Conservation (phyloP, 2,329 filamentous ascomycete species). For the Aspergillus novofumigatus region DNA sequence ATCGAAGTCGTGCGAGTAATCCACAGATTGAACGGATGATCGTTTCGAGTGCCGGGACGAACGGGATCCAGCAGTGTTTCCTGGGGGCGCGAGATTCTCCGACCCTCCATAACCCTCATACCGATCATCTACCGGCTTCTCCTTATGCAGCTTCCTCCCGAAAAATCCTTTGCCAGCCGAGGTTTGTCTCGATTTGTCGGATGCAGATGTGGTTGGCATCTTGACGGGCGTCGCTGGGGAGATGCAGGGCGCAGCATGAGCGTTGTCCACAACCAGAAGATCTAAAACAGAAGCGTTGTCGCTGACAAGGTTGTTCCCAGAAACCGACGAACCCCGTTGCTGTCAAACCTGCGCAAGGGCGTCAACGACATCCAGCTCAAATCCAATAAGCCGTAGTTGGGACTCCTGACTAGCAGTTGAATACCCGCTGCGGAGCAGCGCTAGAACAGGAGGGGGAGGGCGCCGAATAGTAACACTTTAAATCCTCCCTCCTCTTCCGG, state of each 20-base stretch:
- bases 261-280: constrained; percentile 7
- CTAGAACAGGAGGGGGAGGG: constrained; percentile 12
- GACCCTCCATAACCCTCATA: constrained; percentile 57
- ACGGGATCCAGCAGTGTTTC: constrained; percentile 61
- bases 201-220: constrained; percentile 56
- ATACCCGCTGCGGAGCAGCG: constrained; percentile 21
- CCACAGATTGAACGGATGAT: constrained; percentile 68
- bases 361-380: constrained; percentile 16
- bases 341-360: constrained; percentile 12
- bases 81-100: constrained; percentile 58
- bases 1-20: constrained; percentile 61
- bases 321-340: constrained; percentile 10
- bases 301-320: constrained; percentile 1
- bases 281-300: not conserved
- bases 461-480: constrained; percentile 7
- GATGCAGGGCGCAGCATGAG: constrained; percentile 34
- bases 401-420: constrained; percentile 17
- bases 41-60: constrained; percentile 69
- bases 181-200: constrained; percentile 78
- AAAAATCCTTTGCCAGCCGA: constrained; percentile 82
- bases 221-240: constrained; percentile 32
- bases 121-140: constrained; percentile 65
- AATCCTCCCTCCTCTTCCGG: constrained; percentile 4
- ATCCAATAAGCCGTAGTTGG: constrained; percentile 6
- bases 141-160: constrained; percentile 71